Base-by-base conservation (phyloP, 2,329 filamentous ascomycete species). In the Nakataea oryzae region DNA sequence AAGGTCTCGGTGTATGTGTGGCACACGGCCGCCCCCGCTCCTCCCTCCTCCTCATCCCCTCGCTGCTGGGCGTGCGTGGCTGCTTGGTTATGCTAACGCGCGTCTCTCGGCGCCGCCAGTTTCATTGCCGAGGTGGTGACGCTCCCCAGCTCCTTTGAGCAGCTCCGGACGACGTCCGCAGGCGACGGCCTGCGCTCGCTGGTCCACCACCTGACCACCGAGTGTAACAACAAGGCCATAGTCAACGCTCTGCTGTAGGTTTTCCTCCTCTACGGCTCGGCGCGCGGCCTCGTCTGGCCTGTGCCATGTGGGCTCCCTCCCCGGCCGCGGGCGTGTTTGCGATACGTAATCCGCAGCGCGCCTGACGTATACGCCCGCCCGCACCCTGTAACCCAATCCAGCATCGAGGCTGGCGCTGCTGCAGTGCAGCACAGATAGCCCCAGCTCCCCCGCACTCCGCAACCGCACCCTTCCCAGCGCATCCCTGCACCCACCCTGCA, bases 181-280 rank as follows among this genome's bases (percentile, higher is more conserved):
- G 86, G 86, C 2, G 80, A 78, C 65, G 84, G 76, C 67, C 78
- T 83, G 69, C 82, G 77, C 30, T 70, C 73, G 27, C 75, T 93
- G 62, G 85, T 90, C 58, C 81, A 85, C 54, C 83, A 91, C 70
- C 78, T 93, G 32, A 81, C 80, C 61, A 71, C 79, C 27, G 80
- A 80, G 26, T 86, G 87, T n/a, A 85, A 84, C 63, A 89, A 92
- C 70, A 85, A 83, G 6, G 84, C 83, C 64, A 83, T 90, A 62
- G 86, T 92, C 57, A 89, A 88, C 69, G 88, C 89, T 59, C 76
- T 93, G 34, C 76, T 93, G 87, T 91, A 76, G 72, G 86, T 81
- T 62, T 8, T 63, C 21, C 17, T 50, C 41, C 9, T 47, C 4
- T 30, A 54, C 64, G 41, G 60, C 41, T 56, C 61, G 41, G 41